Percentiles rank a stretch among this genome's conserved stretches.
Evolutionary conservation across 768 basidiomycete genomes (phyloP).

Genomic region (Pleurotus tuoliensis): DNA sequence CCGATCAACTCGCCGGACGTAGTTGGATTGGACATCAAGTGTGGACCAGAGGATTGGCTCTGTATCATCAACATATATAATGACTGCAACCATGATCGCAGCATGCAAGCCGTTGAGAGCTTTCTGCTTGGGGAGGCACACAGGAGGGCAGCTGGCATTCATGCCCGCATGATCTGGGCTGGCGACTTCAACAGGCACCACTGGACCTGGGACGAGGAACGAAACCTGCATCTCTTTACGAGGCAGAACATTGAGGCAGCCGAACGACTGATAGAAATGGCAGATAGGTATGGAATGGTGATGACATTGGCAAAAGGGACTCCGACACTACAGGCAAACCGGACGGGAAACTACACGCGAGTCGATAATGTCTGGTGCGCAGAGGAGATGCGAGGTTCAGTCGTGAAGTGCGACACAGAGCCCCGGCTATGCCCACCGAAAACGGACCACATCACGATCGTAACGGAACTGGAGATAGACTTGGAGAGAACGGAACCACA

Average conservation of each 20-base stretch:
- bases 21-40: no score
- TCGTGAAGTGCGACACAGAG: conserved; percentile 20
- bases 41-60: no score
- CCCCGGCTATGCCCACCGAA: conserved; percentile 9
- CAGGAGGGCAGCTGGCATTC: no score
- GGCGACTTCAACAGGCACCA: conserved; percentile 40
- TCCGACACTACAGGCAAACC: not conserved
- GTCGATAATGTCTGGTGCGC: conserved; percentile 14
- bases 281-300: conserved; percentile 17
- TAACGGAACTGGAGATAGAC: conserved; percentile 18
- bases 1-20: no score
- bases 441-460: conserved; percentile 31
- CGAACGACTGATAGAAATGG: conserved; percentile 9
- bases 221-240: conserved; percentile 25
- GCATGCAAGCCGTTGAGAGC: no score
- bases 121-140: no score
- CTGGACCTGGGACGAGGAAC: conserved; percentile 30
- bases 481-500: not conserved
- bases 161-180: conserved; percentile 15
- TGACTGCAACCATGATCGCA: no score
- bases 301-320: conserved; percentile 24
- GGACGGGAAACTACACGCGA: no score
- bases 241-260: conserved; percentile 5
- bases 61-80: no score
- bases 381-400: conserved; percentile 1